Evolutionary conservation across 163 green algal species (phyloP), one percentile per base, ranked within the genome.

Genomic region (Chlorella variabilis): DNA sequence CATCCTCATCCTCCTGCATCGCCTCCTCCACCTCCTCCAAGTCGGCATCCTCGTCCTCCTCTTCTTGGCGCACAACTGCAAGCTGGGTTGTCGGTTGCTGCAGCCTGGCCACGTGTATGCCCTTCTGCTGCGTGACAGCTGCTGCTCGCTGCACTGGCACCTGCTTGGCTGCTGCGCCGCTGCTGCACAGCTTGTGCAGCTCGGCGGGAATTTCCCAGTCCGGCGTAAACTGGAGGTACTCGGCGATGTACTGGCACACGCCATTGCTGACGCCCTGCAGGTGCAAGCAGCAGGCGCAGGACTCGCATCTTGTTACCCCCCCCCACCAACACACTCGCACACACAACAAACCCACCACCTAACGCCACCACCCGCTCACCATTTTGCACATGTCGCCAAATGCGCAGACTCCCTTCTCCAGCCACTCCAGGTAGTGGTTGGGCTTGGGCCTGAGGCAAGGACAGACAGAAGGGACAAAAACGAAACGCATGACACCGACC

Each of bases 321-420:
- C 11, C n/a, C n/a, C n/a, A n/a, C n/a, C n/a, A n/a, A n/a, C n/a
- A 15, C 45, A 54, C 11, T 54, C 15, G 45, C 45, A 54, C 45
- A 54, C 11, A 15, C 45, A 54, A 15, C 45, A 54, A 54, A 11
- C 15, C 11, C 45, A 11, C 11, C 11, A 54, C 11, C 45, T 15
- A 54, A 15, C 11, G 45, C 45, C 15, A 54, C 45, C 45, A 11
- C 45, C 25, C 36, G 9, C 68, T 75, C 68, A 75, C 68, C 13
- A 41, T 75, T 36, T 75, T 75, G 42, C 70, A 77, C 45, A 77
- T 63, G 48, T 65, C 70, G 15, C 48, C 39, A 49, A 77, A 77
- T 23, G 48, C 70, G 48, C 70, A 77, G 21, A 21, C 33, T 7
- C 27, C 18, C 20, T 59, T 49, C 8, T 51, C n/a, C 17, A 77